phyloP scores from a whole-genome alignment of 352 stramenopile species.

The Phytophthora rubi region DNA sequence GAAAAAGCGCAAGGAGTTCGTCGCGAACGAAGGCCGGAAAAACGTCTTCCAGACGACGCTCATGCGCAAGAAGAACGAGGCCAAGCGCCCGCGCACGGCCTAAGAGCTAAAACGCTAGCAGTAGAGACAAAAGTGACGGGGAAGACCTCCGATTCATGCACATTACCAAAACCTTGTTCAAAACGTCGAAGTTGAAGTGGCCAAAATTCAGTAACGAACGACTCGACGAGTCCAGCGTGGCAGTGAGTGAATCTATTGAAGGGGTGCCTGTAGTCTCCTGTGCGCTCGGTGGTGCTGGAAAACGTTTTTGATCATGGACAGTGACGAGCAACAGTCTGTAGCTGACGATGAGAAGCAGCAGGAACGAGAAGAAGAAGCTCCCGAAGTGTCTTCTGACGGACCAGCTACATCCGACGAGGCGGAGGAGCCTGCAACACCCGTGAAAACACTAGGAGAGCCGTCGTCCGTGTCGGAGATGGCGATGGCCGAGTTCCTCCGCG shows the following conservation, averaged over 20 bases:
- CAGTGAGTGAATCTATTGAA: constrained; percentile 14
- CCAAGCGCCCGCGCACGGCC: constrained; percentile 40
- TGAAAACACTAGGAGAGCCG: constrained; percentile 14
- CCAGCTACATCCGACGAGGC: constrained; percentile 5
- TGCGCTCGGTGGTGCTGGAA: no score
- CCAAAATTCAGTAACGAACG: constrained; percentile 5
- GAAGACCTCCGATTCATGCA: constrained; percentile 26
- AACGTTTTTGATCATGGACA: constrained; percentile 14
- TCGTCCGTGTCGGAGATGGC: constrained; percentile 25
- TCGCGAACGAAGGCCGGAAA: constrained; percentile 71
- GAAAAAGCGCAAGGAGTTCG: constrained; percentile 86
- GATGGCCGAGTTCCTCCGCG: constrained; percentile 44
- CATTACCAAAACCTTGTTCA: constrained; percentile 23
- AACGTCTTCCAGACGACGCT: constrained; percentile 77
- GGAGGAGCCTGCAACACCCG: constrained; percentile 26
- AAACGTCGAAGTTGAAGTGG: constrained; percentile 7
- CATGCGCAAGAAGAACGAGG: constrained; percentile 63
- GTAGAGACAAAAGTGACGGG: constrained; percentile 8
- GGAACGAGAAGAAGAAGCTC: not conserved
- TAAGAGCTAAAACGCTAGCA: constrained; percentile 1
- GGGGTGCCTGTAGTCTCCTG: constrained; percentile 11
- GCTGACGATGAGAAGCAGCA: constrained; percentile 14
- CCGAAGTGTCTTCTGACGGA: constrained; percentile 14
- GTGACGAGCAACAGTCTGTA: constrained; percentile 16
- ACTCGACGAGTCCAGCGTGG: constrained; percentile 10